These are phyloP conservation scores for Wickerhamiella pararugosa DNA, from an alignment of 1,139 yeast species.

Conservation along the genomic window DNA sequence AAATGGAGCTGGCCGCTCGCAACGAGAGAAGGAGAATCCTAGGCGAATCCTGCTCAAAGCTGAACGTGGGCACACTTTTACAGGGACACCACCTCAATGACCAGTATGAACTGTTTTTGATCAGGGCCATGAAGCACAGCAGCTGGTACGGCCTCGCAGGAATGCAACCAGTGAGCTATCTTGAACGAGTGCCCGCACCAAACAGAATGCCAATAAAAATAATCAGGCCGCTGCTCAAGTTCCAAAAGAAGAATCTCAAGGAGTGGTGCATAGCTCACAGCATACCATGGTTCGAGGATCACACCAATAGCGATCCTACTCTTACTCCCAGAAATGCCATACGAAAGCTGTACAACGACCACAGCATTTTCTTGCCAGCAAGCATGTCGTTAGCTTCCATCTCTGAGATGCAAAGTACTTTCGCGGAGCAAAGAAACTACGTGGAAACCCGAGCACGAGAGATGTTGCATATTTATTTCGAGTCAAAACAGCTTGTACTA, in stretches of 20 bases:
- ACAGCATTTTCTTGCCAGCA: constrained; percentile 3
- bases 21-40: constrained; percentile 35
- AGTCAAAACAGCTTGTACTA: neutral
- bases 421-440: constrained; percentile 6
- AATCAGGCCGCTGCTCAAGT: constrained; percentile 40
- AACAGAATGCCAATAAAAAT: constrained; percentile 16
- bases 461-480: too few relatives aligned
- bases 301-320: constrained; percentile 39
- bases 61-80: constrained; percentile 27
- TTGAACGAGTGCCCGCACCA: constrained; percentile 2
- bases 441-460: neutral
- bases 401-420: neutral
- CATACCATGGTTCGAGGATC: constrained; percentile 54
- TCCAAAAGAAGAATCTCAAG: constrained; percentile 32
- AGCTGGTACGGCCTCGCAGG: constrained; percentile 44
- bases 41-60: constrained; percentile 24
- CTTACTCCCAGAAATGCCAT: constrained; percentile 42
- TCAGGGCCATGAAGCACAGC: constrained; percentile 40
- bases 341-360: constrained; percentile 8
- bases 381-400: constrained; percentile 4
- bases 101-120: constrained; percentile 53
- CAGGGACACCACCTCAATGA: constrained; percentile 62
- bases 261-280: constrained; percentile 30
- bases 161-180: constrained; percentile 20
- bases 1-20: constrained; percentile 47